Base-by-base conservation (phyloP, 1,284 basidiomycete genomes). In the Melanopsichium pennsylvanicum region DNA sequence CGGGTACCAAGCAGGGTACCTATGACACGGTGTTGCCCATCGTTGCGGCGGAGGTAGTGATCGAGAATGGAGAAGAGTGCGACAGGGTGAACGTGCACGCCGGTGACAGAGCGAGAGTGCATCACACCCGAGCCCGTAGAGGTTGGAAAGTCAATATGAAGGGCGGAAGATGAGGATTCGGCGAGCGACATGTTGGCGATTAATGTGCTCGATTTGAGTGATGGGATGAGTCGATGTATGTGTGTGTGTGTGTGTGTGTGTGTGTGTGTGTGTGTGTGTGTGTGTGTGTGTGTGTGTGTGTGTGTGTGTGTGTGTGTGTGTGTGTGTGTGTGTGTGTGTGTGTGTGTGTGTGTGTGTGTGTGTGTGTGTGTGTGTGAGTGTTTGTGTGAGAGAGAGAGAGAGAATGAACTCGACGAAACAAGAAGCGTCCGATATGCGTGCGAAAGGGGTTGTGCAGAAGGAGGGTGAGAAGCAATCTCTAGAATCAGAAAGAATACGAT, bases 51-150 rank as follows among this genome's bases (percentile, higher is more conserved):
- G 44, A 97, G 88, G 83, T 93, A 96, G 84, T 98, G 95, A 83
- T 97, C 95, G 68, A 98, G 88, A 84, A 97, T 93, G 55, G 92
- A 90, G 81, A 97, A 93, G 55, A 98, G 87, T 8, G 92, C 79
- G 38, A 76, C 78, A 22, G 79, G 79, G 52, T 81, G 79, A 21
- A 81, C 75, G 42, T 74, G 71, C 31, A 81, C 79, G 31, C 70
- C 62, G 4, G 76, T 67, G 51, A 79, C 60, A 34, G 79, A 77
- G 18, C 78, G 76, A 26, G 76, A 80, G 62, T 75, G 71, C 50
- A 79, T 69, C 22, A 78, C 64, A 38, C 75, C 76, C 45, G 73
- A 70, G 16, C 57, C 66, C 8, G 75, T 68, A 19, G 75, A 71
- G 33, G 78, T 66, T 15, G 76, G 78, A 63, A 77, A 80, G 64